Evolutionary conservation across 306 rosid genomes (phyloP).

Genomic region (Vigna unguiculata): DNA sequence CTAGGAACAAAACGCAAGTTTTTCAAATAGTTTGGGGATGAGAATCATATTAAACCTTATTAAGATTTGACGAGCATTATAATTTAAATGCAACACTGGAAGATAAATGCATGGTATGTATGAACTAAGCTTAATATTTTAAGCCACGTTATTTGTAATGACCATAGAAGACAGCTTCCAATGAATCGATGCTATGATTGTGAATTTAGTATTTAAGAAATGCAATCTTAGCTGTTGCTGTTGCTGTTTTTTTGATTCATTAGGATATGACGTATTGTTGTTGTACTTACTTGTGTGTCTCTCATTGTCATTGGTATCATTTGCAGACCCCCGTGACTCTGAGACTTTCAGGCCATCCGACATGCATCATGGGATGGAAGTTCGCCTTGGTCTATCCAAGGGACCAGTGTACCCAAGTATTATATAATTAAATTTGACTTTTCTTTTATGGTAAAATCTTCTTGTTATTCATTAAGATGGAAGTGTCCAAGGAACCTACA

Average conservation of each 20-base stretch:
- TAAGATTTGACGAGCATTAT: background rate
- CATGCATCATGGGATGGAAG: conserved; percentile 96
- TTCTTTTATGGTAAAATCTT: conserved; percentile 10
- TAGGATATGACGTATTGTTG: background rate
- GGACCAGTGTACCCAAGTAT: conserved; percentile 87
- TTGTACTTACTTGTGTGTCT: background rate
- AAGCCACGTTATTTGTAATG: conserved; percentile 14
- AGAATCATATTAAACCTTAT: too few relatives aligned
- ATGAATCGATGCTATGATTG: background rate
- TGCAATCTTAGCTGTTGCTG: background rate
- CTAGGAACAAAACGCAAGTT: too few relatives aligned
- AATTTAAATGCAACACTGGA: background rate
- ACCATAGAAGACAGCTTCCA: background rate
- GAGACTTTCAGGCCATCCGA: conserved; percentile 77
- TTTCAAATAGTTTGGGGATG: too few relatives aligned
- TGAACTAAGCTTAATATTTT: background rate
- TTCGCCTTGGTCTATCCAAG: conserved; percentile 86
- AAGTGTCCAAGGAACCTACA: conserved; percentile 26
- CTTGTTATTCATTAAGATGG: conserved; percentile 23
- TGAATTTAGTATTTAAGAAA: conserved; percentile 13
- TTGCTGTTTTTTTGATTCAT: conserved; percentile 13
- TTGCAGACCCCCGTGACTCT: conserved; percentile 89
- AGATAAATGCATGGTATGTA: conserved; percentile 13
- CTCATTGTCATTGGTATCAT: conserved; percentile 25
- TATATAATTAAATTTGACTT: conserved; percentile 48